phyloP scores from a whole-genome alignment of 192 early-diverging fungal species.

The Phlyctochytrium bullatum region DNA sequence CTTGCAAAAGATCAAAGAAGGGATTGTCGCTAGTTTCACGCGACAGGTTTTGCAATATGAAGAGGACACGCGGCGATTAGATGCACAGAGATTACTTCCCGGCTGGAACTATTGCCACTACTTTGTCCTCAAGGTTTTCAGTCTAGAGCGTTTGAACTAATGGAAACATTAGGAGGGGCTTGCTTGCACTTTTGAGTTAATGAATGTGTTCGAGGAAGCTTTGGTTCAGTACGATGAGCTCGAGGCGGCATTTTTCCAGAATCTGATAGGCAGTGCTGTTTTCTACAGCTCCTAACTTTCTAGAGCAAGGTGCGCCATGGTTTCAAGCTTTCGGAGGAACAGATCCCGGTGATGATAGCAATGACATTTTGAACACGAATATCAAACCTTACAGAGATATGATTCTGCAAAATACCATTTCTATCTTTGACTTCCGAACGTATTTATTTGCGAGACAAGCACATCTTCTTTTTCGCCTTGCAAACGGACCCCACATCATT shows the following conservation, averaged over 20 bases:
- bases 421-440: constrained; percentile 94
- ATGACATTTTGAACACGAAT: constrained; percentile 71
- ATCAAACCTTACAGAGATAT: constrained; percentile 82
- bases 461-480: constrained; percentile 68
- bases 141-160: background rate
- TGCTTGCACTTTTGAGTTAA: constrained; percentile 79
- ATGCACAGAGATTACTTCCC: constrained; percentile 89
- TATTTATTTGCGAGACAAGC: constrained; percentile 95
- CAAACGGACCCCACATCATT: constrained; percentile 61
- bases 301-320: constrained; percentile 83
- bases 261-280: constrained; percentile 62
- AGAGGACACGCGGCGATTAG: constrained; percentile 83
- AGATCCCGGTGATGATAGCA: constrained; percentile 82
- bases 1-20: constrained; percentile 70
- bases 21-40: constrained; percentile 69
- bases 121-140: constrained; percentile 82
- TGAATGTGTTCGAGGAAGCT: constrained; percentile 86
- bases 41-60: constrained; percentile 79
- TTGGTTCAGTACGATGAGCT: constrained; percentile 95
- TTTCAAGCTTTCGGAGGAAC: constrained; percentile 89
- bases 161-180: constrained; percentile 64
- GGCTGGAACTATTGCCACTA: constrained; percentile 99
- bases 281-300: background rate
- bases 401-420: constrained; percentile 87
- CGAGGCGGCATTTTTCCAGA: constrained; percentile 92